A percentile compares a stretch with the other conserved stretches of the same genome.
Evolutionary conservation across 805 yeast genomes (phyloP).

Genomic region (Priceomyces carsonii): DNA sequence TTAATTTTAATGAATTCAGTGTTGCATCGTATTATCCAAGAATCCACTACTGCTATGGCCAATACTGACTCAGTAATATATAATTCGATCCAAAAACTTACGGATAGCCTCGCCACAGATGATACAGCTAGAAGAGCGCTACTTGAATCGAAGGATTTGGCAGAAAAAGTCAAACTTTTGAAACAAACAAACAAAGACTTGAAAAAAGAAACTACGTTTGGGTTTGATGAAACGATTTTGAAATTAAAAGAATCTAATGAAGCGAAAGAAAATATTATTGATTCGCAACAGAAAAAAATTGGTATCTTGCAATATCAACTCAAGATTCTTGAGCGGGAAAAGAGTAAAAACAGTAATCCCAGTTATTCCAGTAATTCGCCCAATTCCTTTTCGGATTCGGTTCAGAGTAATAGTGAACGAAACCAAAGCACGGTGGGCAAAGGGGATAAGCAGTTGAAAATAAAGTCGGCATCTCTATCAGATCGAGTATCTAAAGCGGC

Average conservation of each 20-base stretch:
- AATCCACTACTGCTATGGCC: constrained; percentile 20
- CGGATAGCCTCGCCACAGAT: constrained; percentile 35
- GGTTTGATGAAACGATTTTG: constrained; percentile 18
- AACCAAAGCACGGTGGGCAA: too few species aligned
- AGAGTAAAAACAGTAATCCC: too few species aligned
- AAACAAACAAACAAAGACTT: constrained; percentile 22
- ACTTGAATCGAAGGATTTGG: constrained; percentile 27
- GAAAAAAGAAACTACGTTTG: constrained; percentile 21
- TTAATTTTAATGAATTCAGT: constrained; percentile 31
- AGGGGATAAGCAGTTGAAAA: too few species aligned
- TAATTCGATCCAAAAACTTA: constrained; percentile 32
- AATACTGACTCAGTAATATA: constrained; percentile 29
- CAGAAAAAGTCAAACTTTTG: constrained; percentile 19
- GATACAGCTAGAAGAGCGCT: constrained; percentile 37
- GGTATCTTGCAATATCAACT: constrained; percentile 24
- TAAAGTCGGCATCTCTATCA: too few species aligned
- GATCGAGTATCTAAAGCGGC: too few species aligned
- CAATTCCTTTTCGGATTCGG: too few species aligned
- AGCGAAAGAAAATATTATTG: constrained; percentile 20
- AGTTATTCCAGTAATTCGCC: too few species aligned
- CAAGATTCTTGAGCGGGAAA: constrained; percentile 19
- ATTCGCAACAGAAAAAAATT: constrained; percentile 26
- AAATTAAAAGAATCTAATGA: constrained; percentile 23
- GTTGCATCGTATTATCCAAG: constrained; percentile 29
- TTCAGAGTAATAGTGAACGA: too few species aligned